These are phyloP conservation scores for Rubroboletus pulcherrimus DNA, from an alignment of 768 basidiomycete species.

Conservation along the genomic window DNA sequence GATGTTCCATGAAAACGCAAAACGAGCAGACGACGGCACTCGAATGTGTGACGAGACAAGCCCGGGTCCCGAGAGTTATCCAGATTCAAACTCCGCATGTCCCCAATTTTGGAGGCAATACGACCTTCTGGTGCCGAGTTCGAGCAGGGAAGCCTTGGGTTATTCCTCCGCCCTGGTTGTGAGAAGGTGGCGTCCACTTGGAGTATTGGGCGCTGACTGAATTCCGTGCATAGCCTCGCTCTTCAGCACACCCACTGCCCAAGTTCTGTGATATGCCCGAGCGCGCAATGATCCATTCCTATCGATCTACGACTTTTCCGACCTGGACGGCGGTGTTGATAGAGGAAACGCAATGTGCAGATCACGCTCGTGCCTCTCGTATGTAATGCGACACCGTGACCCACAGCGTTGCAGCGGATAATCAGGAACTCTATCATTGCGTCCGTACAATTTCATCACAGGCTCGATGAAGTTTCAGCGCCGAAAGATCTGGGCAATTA, in stretches of 20 bases:
- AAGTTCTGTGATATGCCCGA: background rate
- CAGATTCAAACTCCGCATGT: background rate
- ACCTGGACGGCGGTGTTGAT: background rate
- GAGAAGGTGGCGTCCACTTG: background rate
- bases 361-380: background rate
- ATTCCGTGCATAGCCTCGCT: background rate
- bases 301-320: background rate
- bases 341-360: background rate
- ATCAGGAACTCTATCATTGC: background rate
- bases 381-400: background rate
- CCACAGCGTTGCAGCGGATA: constrained; percentile 1
- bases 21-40: background rate
- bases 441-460: background rate
- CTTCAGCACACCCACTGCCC: background rate
- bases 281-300: background rate
- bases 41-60: background rate
- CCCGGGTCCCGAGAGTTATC: too few species aligned
- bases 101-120: background rate
- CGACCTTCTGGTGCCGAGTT: background rate
- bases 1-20: too few species aligned
- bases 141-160: too few species aligned
- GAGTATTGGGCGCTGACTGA: background rate
- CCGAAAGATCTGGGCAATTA: background rate
- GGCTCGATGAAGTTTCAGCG: background rate
- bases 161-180: background rate